These are phyloP conservation scores for Jatropha podagrica DNA, from an alignment of 441 rosid genomes.

Conservation along the genomic window DNA sequence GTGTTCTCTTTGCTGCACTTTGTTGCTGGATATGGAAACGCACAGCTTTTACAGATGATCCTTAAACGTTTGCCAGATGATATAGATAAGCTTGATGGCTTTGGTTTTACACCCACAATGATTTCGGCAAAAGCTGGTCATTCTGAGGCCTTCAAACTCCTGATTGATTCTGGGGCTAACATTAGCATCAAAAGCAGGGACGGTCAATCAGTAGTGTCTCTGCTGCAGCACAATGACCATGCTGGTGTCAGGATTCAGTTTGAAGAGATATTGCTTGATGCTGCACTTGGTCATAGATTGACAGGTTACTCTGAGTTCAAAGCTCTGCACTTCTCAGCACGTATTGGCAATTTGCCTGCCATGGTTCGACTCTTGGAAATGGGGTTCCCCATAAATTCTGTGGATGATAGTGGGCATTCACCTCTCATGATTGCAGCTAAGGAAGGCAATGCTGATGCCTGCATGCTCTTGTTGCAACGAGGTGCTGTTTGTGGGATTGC, in stretches of 20 bases:
- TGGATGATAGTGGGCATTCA: conserved; percentile 33
- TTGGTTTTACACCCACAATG: conserved; percentile 30
- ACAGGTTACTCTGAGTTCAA: conserved; percentile 22
- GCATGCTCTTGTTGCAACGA: conserved; percentile 30
- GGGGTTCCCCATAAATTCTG: conserved; percentile 20
- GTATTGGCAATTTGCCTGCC: conserved; percentile 29
- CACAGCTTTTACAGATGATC: conserved; percentile 29
- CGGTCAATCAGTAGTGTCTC: conserved; percentile 20
- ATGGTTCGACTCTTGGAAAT: conserved; percentile 28
- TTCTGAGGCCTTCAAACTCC: not conserved
- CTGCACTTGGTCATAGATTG: conserved; percentile 25
- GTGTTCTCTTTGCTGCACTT: conserved; percentile 38
- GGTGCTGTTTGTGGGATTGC: conserved; percentile 28
- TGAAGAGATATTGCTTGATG: conserved; percentile 34
- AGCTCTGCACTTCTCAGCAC: conserved; percentile 36
- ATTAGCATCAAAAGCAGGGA: conserved; percentile 30
- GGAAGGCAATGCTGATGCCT: conserved; percentile 35
- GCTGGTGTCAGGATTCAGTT: conserved; percentile 23
- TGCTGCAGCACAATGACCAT: conserved; percentile 20
- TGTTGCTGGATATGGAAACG: conserved; percentile 29
- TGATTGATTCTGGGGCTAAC: conserved; percentile 28
- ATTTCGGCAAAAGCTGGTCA: conserved; percentile 23
- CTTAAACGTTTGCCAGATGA: conserved; percentile 19
- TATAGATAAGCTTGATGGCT: conserved; percentile 28
- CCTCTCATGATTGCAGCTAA: conserved; percentile 34